Base-by-base conservation (phyloP, 2,329 filamentous ascomycete genomes). In the Phialophora verrucosa region DNA sequence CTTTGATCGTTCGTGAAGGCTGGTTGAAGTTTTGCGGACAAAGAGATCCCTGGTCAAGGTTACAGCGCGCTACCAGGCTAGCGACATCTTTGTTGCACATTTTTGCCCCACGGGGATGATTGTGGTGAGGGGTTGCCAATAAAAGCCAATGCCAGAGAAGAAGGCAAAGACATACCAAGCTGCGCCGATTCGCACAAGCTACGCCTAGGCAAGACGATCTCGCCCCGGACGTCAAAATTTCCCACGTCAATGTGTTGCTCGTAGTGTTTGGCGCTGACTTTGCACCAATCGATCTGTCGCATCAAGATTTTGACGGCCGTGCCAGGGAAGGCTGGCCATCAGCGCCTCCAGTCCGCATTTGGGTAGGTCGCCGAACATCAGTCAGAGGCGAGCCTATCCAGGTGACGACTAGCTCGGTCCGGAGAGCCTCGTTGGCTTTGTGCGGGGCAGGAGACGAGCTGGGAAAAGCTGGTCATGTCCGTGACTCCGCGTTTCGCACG, bases 401-500 rank as follows among this genome's bases (percentile, higher is more conserved):
- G n/a, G 5, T 20, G 25, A 17, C 14, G 8, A 32, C 6, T 25
- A 50, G 38, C 2, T 59, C 59, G 49, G 59, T 31, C 47, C 38
- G 59, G 59, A 54, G 59, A 61, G 59, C 59, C 59, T 61, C 35
- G 59, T 54, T 61, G 59, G 31, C 59, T 53, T 12, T 42, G 49
- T 31, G 47, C 59, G 58, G 58, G 58, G 58, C 42, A 38, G 44
- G 27, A n/a, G 44, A 12, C 17, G 1, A 55, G 27, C 51, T 58
- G 55, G 55, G 32, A 42, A 20, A 58, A 12, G 20, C 20, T 58
- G 60, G 32, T 25, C 50, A 47, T 35, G 44, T 56, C 60, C 60
- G 60, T 49, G 44, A 62, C 60, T 62, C 60, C 60, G 60, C 60
- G 60, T 62, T 62, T 47, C 29, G 32, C 60, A 62, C 11, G 60